Conservation (phyloP, 2,329 filamentous ascomycete genomes). For the Fusarium veterinarium region DNA sequence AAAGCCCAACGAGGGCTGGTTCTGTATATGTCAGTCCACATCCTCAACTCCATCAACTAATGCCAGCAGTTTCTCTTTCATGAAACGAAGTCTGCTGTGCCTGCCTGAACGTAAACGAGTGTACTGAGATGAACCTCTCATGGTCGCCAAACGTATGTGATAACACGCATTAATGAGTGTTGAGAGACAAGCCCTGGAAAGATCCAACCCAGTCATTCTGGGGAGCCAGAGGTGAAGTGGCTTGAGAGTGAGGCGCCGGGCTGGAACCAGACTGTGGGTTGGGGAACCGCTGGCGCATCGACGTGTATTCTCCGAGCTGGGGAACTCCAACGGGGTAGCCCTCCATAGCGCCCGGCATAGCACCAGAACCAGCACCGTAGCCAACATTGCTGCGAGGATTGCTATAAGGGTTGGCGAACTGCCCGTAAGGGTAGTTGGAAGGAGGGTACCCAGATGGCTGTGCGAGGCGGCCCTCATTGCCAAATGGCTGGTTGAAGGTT, state of each 20-base stretch:
- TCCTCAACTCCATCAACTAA: conserved; percentile 13
- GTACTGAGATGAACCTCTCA: conserved; percentile 11
- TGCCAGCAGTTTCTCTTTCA: conserved; percentile 16
- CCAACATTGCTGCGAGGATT: conserved; percentile 47
- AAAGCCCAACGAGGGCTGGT: conserved; percentile 17
- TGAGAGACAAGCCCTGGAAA: conserved; percentile 80
- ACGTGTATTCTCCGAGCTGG: conserved; percentile 58
- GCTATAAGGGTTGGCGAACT: conserved; percentile 48
- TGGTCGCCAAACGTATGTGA: conserved; percentile 14
- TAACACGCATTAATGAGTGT: conserved; percentile 61
- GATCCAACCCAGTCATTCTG: conserved; percentile 70
- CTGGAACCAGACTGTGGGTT: conserved; percentile 53
- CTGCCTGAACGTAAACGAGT: conserved; percentile 11
- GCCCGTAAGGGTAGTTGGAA: conserved; percentile 52
- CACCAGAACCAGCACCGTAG: conserved; percentile 46
- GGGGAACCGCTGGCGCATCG: conserved; percentile 60
- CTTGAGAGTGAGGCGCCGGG: conserved; percentile 51
- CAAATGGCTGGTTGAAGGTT: conserved; percentile 56
- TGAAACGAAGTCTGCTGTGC: background rate
- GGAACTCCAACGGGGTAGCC: conserved; percentile 48
- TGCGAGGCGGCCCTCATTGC: conserved; percentile 55
- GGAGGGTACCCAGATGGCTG: conserved; percentile 51
- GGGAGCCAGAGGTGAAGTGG: conserved; percentile 55
- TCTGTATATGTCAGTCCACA: conserved; percentile 22
- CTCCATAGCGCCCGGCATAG: conserved; percentile 47